These are phyloP conservation scores for Mortierella sp. DNA, from an alignment of 371 early-diverging fungal genomes.

Conservation along the genomic window DNA sequence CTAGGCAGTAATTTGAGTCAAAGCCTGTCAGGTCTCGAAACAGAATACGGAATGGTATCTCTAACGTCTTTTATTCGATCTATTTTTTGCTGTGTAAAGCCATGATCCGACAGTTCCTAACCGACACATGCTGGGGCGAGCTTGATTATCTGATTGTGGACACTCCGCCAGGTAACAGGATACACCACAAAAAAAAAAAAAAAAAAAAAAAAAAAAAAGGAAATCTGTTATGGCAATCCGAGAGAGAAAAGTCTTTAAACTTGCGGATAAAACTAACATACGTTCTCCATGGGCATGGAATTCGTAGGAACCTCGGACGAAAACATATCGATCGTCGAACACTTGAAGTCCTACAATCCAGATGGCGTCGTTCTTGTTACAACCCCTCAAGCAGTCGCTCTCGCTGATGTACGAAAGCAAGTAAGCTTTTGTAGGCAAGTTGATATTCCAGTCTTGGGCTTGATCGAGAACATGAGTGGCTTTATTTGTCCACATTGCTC, in stretches of 20 bases:
- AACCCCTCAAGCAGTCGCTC: conserved; percentile 90
- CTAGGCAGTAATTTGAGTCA: background rate
- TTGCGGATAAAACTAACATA: background rate
- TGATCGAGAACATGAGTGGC: conserved; percentile 96
- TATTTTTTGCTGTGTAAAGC: conserved; percentile 53
- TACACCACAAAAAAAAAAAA: too few relatives aligned
- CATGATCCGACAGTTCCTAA: conserved; percentile 92
- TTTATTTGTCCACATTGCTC: conserved; percentile 91
- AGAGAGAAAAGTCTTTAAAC: background rate
- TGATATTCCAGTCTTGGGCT: conserved; percentile 81
- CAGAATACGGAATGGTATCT: background rate
- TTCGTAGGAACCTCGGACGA: conserved; percentile 87
- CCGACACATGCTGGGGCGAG: conserved; percentile 89
- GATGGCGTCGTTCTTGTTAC: conserved; percentile 92
- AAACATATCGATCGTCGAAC: conserved; percentile 86
- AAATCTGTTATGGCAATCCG: background rate
- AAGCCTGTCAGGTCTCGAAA: background rate
- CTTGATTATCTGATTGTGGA: conserved; percentile 93
- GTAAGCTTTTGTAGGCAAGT: conserved; percentile 88
- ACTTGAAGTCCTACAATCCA: conserved; percentile 76
- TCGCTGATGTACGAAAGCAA: conserved; percentile 90
- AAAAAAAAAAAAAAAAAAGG: background rate
- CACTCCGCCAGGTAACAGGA: conserved; percentile 86
- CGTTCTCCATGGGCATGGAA: background rate
- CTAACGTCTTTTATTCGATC: background rate